Conservation (phyloP, 148 eudicot genomes). For the Agrostemma githago region DNA sequence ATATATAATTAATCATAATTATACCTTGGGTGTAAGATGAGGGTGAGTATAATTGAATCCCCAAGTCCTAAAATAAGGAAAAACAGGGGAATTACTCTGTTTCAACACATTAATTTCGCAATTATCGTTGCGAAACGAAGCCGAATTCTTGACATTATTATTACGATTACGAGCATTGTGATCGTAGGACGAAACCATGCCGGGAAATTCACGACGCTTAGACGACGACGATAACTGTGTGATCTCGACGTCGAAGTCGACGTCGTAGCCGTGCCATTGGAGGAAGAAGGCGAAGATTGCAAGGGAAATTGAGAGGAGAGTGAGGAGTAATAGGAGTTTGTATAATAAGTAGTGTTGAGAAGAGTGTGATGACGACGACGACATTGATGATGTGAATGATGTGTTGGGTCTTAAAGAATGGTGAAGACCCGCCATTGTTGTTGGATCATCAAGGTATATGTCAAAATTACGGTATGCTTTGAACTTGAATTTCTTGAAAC, state of each 20-base stretch:
- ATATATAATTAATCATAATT: too few relatives aligned
- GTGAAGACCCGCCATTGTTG: constrained; percentile 53
- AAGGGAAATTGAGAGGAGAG: constrained; percentile 41
- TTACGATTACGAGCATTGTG: background rate
- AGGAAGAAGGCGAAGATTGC: constrained; percentile 54
- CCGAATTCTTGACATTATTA: constrained; percentile 15
- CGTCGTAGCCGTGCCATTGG: constrained; percentile 48
- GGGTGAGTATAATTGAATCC: constrained; percentile 34
- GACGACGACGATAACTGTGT: constrained; percentile 26
- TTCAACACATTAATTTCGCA: constrained; percentile 31
- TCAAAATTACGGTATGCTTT: background rate
- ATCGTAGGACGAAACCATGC: constrained; percentile 22
- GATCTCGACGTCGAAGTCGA: constrained; percentile 27
- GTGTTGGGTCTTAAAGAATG: constrained; percentile 42
- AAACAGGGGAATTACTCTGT: constrained; percentile 37
- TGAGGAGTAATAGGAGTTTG: constrained; percentile 37
- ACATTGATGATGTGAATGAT: constrained; percentile 17
- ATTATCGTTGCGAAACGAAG: constrained; percentile 22
- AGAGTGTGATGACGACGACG: constrained; percentile 19
- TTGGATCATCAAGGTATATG: constrained; percentile 9
- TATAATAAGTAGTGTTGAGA: constrained; percentile 29
- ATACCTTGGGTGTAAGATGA: constrained; percentile 49
- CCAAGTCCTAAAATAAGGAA: constrained; percentile 61
- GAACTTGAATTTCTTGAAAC: background rate
- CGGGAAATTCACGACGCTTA: constrained; percentile 34